phyloP scores from a whole-genome alignment of 129 eudicot genomes.

The Flaveria linearis region DNA sequence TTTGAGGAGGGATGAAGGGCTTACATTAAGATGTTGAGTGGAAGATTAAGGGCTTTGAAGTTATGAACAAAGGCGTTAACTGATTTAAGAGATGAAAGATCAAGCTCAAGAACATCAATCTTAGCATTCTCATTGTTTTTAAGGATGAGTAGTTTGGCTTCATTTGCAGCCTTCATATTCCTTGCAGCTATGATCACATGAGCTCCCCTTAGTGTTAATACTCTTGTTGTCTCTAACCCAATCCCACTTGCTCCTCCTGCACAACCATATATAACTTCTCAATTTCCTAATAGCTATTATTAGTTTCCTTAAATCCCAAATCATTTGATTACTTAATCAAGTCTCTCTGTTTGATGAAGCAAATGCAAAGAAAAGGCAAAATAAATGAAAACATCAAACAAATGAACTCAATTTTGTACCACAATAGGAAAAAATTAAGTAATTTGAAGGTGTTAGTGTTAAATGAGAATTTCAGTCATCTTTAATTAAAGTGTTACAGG shows the following conservation, averaged over 20 bases:
- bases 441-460: too few species aligned
- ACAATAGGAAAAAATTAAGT: too few species aligned
- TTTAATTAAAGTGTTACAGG: too few species aligned
- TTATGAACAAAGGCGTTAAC: constrained; percentile 56
- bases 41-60: constrained; percentile 69
- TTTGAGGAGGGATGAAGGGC: neutral
- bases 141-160: constrained; percentile 63
- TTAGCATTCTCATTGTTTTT: constrained; percentile 49
- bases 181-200: constrained; percentile 87
- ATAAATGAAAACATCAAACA: neutral
- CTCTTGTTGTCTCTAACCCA: constrained; percentile 85
- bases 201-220: constrained; percentile 68
- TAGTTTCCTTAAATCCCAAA: neutral
- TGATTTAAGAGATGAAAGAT: constrained; percentile 66
- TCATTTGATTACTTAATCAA: neutral
- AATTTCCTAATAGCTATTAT: neutral
- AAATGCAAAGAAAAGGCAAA: neutral
- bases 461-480: too few species aligned
- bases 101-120: constrained; percentile 71
- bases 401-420: neutral
- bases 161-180: constrained; percentile 72
- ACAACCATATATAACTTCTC: constrained; percentile 6
- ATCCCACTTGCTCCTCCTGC: constrained; percentile 96
- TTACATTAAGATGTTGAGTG: constrained; percentile 88
- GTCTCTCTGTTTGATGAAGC: neutral